A percentile compares a stretch with the other conserved stretches of the same genome.
Evolutionary conservation across 305 asterid species (phyloP).

Genomic region (Ilex paraguariensis): DNA sequence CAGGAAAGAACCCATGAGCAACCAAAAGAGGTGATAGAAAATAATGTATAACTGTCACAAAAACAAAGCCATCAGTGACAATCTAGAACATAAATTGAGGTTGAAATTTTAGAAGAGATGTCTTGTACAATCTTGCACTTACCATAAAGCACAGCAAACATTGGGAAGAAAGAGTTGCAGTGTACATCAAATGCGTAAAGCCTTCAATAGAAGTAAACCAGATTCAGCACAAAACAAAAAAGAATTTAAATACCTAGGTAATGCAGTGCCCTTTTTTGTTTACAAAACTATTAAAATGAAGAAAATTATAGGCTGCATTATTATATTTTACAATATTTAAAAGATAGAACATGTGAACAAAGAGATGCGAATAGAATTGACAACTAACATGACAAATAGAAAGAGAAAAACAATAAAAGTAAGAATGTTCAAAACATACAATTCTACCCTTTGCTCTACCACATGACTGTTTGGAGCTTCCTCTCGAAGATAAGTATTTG

Average conservation of each 20-base stretch:
- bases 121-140: constrained; percentile 18
- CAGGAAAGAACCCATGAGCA: constrained; percentile 91
- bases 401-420: constrained; percentile 7
- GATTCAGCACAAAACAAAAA: neutral
- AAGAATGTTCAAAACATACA: constrained; percentile 52
- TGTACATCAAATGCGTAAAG: constrained; percentile 97
- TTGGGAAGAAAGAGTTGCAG: constrained; percentile 98
- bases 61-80: constrained; percentile 17
- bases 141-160: constrained; percentile 87
- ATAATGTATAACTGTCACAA: constrained; percentile 75
- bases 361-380: neutral
- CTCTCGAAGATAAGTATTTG: constrained; percentile 96
- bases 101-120: neutral
- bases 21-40: constrained; percentile 87
- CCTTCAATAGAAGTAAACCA: constrained; percentile 43
- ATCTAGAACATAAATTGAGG: constrained; percentile 10
- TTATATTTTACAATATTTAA: too few relatives aligned
- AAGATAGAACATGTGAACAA: too few relatives aligned
- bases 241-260: too few relatives aligned
- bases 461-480: constrained; percentile 92
- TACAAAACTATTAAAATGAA: too few relatives aligned
- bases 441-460: constrained; percentile 98
- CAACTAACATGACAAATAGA: constrained; percentile 8
- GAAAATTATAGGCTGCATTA: too few relatives aligned
- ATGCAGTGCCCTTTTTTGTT: too few relatives aligned